phyloP scores from a whole-genome alignment of 2,329 filamentous ascomycete genomes.

The Cladophialophora carrionii region DNA sequence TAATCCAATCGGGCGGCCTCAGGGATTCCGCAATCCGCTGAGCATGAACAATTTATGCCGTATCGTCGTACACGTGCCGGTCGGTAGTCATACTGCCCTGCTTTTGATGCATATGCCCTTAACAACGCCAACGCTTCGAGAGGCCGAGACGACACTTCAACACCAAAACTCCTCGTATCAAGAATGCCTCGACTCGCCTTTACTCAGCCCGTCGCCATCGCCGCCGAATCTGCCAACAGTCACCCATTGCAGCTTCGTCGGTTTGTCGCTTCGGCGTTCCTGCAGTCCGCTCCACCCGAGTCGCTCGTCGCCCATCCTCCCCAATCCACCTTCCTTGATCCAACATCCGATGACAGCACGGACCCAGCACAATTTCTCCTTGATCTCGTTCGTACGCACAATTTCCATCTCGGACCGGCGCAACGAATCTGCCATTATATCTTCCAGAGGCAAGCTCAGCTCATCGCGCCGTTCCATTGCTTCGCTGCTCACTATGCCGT shows the following conservation, averaged over 20 bases:
- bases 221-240: slow-evolving; percentile 54
- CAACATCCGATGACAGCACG: slow-evolving; percentile 46
- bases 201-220: slow-evolving; percentile 41
- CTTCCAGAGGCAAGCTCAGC: slow-evolving; percentile 38
- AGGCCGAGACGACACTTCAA: not conserved
- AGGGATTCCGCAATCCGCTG: not conserved
- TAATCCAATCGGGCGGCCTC: not conserved
- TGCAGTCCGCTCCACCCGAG: slow-evolving; percentile 41
- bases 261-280: slow-evolving; percentile 51
- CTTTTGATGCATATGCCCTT: not conserved
- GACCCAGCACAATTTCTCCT: slow-evolving; percentile 51
- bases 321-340: slow-evolving; percentile 41
- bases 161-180: not conserved
- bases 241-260: slow-evolving; percentile 57
- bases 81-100: slow-evolving; percentile 4
- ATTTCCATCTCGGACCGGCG: slow-evolving; percentile 47
- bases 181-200: slow-evolving; percentile 18
- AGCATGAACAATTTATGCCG: slow-evolving; percentile 2
- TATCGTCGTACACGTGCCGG: slow-evolving; percentile 3
- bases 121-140: slow-evolving; percentile 7
- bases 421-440: slow-evolving; percentile 36
- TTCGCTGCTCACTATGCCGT: slow-evolving; percentile 47
- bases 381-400: slow-evolving; percentile 51
- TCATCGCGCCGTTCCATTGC: slow-evolving; percentile 42
- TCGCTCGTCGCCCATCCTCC: slow-evolving; percentile 39